Base-by-base conservation (phyloP, 2,329 filamentous ascomycete species). In the Sclerotinia trifoliorum region DNA sequence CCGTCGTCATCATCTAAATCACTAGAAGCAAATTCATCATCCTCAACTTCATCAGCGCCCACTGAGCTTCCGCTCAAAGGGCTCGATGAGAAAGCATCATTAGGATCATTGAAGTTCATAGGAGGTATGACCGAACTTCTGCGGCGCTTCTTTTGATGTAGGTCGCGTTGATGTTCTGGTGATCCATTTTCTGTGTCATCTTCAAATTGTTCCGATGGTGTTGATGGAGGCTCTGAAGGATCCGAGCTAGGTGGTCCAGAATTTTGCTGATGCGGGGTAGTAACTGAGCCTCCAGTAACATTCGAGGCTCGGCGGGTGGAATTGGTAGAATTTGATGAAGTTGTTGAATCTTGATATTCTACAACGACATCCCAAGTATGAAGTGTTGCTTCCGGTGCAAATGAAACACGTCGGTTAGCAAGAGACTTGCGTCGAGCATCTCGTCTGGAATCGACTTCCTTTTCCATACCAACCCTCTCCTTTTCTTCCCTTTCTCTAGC, bases 341-440 rank as follows among this genome's bases (percentile, higher is more conserved):
- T 91, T 1, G 93, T 96, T 26, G 92, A 92, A 77, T 97, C 94
- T 76, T 94, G 93, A 71, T 94, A 91, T 76, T 98, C 94, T 56
- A 97, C 87, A 67, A 77, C 75, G 95, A 78, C 94, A 76, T 98
- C 94, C 85, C 96, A 98, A 0, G 95, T 99, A 78, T 99, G 95
- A 48, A 99, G 84, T 4, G 95, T 99, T 17, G 95, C 95, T 80
- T 99, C 95, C 1, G 95, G 95, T 5, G 95, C 95, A 79, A 99
- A 99, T 0, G 94, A 98, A 46, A 99, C 95, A 76, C 95, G 88
- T 75, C 95, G 88, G 78, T 95, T 96, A 60, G 94, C 93, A 68
- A 97, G 85, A 24, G 94, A 97, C 78, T 98, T 98, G 74, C 95
- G 87, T 71, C 95, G 89, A 56, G 93, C 94, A 78, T 96, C 95